Evolutionary conservation across 1,284 basidiomycete genomes (phyloP), one percentile per base, ranked within the genome.

Genomic region (Microbotryum intermedium): DNA sequence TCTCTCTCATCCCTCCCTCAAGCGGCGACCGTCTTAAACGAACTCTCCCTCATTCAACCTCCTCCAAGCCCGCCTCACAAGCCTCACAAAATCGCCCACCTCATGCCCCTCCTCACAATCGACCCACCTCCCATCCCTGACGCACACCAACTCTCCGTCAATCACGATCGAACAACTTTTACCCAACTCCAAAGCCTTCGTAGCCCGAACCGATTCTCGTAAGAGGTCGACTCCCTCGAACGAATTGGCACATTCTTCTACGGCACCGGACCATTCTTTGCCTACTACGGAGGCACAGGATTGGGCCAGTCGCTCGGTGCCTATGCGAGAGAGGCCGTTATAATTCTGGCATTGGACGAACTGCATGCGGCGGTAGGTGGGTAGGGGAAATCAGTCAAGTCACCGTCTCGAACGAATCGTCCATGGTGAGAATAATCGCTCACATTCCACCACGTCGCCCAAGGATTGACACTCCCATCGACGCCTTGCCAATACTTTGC

Each of bases 111-210:
- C 52, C 7, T 50, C 42, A 23, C 66, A 67, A 13, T 55, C 20
- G 49, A 65, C 50, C 66, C 66, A 67, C 1, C 49, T 49, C 0
- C 50, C 51, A 50, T 66, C 65, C 59, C 63, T 61, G 4, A 67
- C 46, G 53, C 65, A 64, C 2, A 67, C 53, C 25, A 44, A 23
- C 49, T 59, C 29, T 1, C 57, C 57, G 39, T 62, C 60, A n/a
- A 72, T 57, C 16, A 70, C 21, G 21, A 72, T 46, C 20, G 70
- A 65, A 34, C 69, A 70, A 20, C 66, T 68, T 58, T 69, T 71
- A 20, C 45, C 44, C 11, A 70, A 55, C 0, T 44, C 53, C 9
- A 68, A 49, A 26, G 49, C 23, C 10, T 49, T 20, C n/a, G 61
- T 55, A 11, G 46, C 39, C 39, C 47, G 11, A 7, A 70, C 56